Percentiles rank a stretch among this genome's conserved stretches.
phyloP scores from a whole-genome alignment of 2,329 filamentous ascomycete species.

The Tolypocladium inflatum region DNA sequence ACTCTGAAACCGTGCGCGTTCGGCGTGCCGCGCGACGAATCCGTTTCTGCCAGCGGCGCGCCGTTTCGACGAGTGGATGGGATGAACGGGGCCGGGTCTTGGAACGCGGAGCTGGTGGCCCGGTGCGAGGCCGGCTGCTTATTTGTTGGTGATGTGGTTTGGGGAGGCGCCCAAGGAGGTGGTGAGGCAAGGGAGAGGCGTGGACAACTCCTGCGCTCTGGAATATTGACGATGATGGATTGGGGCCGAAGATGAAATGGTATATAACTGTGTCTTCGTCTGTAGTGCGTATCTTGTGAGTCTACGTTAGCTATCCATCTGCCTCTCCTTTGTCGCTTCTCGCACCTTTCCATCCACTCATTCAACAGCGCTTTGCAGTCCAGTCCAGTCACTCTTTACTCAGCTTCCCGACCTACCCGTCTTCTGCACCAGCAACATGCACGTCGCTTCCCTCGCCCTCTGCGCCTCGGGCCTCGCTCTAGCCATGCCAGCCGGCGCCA shows the following conservation, averaged over 20 bases:
- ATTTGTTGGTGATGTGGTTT: background rate
- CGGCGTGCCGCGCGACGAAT: background rate
- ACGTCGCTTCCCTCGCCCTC: background rate
- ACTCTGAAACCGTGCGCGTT: background rate
- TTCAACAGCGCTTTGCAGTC: background rate
- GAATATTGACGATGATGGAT: too few relatives aligned
- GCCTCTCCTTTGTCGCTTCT: background rate
- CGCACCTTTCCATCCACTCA: background rate
- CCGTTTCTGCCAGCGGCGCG: too few relatives aligned
- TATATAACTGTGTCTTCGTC: background rate
- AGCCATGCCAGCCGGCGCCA: background rate
- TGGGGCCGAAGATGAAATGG: too few relatives aligned
- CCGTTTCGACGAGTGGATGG: background rate
- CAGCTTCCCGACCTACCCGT: accelerated
- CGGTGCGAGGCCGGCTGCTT: background rate
- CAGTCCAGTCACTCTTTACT: background rate
- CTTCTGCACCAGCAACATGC: background rate
- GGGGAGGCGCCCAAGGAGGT: background rate
- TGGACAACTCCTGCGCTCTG: background rate
- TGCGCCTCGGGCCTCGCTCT: background rate
- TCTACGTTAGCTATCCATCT: background rate
- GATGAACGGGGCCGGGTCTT: background rate
- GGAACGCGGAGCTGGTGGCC: background rate
- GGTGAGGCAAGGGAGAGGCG: background rate
- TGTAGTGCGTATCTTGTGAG: background rate